phyloP scores from a whole-genome alignment of 176 grass and related monocot species.

The Triticum timopheevii region DNA sequence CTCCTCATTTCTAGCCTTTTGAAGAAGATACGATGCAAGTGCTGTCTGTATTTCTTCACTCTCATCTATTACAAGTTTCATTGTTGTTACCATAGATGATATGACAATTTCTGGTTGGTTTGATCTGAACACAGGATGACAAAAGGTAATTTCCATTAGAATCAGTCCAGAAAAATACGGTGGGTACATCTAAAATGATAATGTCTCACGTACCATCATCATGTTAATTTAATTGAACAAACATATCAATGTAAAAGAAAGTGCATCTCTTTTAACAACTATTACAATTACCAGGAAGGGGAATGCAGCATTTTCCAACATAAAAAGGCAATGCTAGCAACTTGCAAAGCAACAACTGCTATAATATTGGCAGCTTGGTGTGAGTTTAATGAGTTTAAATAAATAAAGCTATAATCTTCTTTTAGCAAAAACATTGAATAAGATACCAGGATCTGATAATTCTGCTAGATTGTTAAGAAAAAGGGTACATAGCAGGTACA shows the following conservation, averaged over 20 bases:
- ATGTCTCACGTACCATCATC: background rate
- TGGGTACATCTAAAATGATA: slow-evolving; percentile 11
- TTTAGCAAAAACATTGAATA: background rate
- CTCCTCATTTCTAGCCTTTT: slow-evolving; percentile 60
- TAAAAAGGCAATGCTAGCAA: background rate
- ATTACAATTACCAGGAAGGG: background rate
- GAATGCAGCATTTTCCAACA: slow-evolving; percentile 9
- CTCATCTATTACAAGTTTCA: slow-evolving; percentile 88
- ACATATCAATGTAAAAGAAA: background rate
- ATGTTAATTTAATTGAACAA: background rate
- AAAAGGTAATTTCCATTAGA: background rate
- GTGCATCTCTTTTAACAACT: background rate
- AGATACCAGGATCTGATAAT: background rate
- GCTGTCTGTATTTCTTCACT: slow-evolving; percentile 72
- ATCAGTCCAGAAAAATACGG: background rate
- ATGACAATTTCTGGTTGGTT: slow-evolving; percentile 61
- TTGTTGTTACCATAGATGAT: slow-evolving; percentile 79
- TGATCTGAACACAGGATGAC: slow-evolving; percentile 35
- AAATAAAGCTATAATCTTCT: background rate
- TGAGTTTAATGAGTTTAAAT: background rate
- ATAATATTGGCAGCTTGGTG: slow-evolving; percentile 9
- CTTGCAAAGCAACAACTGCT: background rate
- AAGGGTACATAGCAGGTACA: slow-evolving; percentile 2
- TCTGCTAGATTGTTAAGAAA: background rate
- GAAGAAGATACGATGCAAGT: slow-evolving; percentile 60